Conservation (phyloP, 768 basidiomycete genomes). For the Amanita pallidorosea region DNA sequence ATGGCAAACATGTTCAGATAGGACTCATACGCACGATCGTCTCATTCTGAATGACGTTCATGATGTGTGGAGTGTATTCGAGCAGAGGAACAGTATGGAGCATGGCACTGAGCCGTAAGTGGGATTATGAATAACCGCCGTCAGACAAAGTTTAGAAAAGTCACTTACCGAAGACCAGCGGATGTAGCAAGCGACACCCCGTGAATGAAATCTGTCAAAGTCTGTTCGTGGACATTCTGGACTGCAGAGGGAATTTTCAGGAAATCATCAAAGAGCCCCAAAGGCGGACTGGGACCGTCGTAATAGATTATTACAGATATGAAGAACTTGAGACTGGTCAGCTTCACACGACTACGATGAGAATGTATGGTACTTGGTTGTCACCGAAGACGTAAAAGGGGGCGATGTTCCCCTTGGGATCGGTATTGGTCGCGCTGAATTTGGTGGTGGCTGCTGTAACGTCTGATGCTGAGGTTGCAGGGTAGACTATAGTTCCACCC, state of each 20-base stretch:
- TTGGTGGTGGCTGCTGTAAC: slow-evolving; percentile 26
- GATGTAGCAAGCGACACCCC: slow-evolving; percentile 17
- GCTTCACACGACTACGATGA: neutral
- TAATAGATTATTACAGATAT: slow-evolving; percentile 17
- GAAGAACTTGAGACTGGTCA: slow-evolving; percentile 4
- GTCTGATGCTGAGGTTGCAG: slow-evolving; percentile 1
- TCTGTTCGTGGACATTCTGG: slow-evolving; percentile 19
- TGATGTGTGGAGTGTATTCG: slow-evolving; percentile 17
- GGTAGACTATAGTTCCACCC: slow-evolving; percentile 38
- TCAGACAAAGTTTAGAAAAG: neutral
- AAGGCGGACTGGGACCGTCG: slow-evolving; percentile 33
- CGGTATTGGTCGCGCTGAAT: slow-evolving; percentile 27
- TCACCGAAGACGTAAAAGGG: slow-evolving; percentile 29
- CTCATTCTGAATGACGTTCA: slow-evolving; percentile 25
- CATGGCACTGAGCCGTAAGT: slow-evolving; percentile 11
- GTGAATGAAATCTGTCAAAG: slow-evolving; percentile 22
- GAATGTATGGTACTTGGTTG: slow-evolving; percentile 17
- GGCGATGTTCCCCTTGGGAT: slow-evolving; percentile 41
- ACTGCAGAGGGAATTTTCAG: slow-evolving; percentile 24
- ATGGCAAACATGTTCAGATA: neutral
- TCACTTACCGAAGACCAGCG: slow-evolving; percentile 3
- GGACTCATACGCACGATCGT: slow-evolving; percentile 18
- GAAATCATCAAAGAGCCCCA: slow-evolving; percentile 36
- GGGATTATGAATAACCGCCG: neutral
- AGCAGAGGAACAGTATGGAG: slow-evolving; percentile 27